Evolutionary conservation across 2,329 filamentous ascomycete species (phyloP).

Genomic region (Aspergillus fijiensis): DNA sequence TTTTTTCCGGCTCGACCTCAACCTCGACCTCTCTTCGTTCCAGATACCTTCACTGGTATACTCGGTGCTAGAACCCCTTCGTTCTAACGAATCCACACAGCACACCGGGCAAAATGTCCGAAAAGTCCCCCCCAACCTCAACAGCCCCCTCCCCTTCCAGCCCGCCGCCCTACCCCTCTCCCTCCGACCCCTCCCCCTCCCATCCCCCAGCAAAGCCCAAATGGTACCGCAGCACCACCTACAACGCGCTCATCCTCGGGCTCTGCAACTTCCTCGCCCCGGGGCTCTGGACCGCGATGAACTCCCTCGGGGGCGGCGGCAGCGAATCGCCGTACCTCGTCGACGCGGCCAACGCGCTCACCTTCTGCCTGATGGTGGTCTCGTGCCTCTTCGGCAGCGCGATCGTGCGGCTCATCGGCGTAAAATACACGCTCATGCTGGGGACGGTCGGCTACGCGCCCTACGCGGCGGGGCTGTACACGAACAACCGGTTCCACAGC

Average conservation of each 20-base stretch:
- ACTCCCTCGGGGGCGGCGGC: constrained; percentile 69
- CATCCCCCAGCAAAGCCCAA: constrained; percentile 45
- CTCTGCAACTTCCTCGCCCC: constrained; percentile 69
- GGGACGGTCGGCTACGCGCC: constrained; percentile 72
- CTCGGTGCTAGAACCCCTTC: no score
- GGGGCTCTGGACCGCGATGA: constrained; percentile 73
- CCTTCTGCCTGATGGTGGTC: constrained; percentile 71
- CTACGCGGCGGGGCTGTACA: constrained; percentile 69
- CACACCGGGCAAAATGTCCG: not conserved
- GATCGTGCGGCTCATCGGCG: constrained; percentile 66
- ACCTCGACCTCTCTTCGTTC: no score
- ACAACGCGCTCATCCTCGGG: constrained; percentile 70
- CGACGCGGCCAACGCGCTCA: constrained; percentile 69
- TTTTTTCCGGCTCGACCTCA: no score
- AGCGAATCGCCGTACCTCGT: constrained; percentile 64
- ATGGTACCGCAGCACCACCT: constrained; percentile 72
- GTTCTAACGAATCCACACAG: no score
- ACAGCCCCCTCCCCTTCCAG: not conserved
- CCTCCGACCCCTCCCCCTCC: constrained; percentile 1
- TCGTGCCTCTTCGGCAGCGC: constrained; percentile 66
- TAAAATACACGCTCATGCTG: constrained; percentile 69
- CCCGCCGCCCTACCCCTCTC: not conserved
- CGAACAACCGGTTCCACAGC: constrained; percentile 67
- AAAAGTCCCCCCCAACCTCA: not conserved
- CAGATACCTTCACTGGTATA: no score